These are phyloP conservation scores for Candida odintsovae DNA, from an alignment of 805 yeast genomes.

Conservation along the genomic window DNA sequence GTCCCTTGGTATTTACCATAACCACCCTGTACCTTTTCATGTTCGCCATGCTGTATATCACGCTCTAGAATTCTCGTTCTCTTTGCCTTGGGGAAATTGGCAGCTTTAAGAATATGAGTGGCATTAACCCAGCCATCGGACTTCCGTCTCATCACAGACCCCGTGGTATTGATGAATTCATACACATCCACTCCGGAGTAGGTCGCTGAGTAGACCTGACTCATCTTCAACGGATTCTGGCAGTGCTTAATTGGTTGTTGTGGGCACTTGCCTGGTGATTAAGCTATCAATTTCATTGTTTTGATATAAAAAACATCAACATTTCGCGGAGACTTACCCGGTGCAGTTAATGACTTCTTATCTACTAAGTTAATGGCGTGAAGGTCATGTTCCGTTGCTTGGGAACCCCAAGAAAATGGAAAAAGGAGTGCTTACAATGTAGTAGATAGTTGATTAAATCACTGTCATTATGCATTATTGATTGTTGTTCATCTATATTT, in stretches of 20 bases:
- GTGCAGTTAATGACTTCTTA: background rate
- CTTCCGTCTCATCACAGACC: slow-evolving; percentile 75
- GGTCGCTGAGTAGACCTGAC: slow-evolving; percentile 64
- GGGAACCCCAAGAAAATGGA: too few species aligned
- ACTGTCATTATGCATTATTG: background rate
- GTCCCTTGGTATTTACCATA: slow-evolving; percentile 97
- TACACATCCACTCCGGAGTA: slow-evolving; percentile 82
- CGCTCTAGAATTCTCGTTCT: slow-evolving; percentile 87
- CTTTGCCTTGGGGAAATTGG: slow-evolving; percentile 90
- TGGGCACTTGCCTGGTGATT: background rate
- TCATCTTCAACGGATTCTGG: background rate
- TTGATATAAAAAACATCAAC: background rate
- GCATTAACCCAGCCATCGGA: slow-evolving; percentile 87
- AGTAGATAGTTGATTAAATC: too few species aligned
- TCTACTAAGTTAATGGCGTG: background rate
- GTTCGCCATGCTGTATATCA: slow-evolving; percentile 85
- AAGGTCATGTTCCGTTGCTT: background rate
- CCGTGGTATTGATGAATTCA: slow-evolving; percentile 60
- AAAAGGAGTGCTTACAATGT: background rate
- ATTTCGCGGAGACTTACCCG: background rate
- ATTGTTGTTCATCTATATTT: slow-evolving; percentile 4
- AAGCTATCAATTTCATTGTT: background rate
- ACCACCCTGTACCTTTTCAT: slow-evolving; percentile 95
- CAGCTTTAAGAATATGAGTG: slow-evolving; percentile 89
- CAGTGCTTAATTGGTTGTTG: background rate